Evolutionary conservation across 495 filamentous ascomycete genomes (phyloP), one percentile per base, ranked within the genome.

Genomic region (Penicillium paradoxum): DNA sequence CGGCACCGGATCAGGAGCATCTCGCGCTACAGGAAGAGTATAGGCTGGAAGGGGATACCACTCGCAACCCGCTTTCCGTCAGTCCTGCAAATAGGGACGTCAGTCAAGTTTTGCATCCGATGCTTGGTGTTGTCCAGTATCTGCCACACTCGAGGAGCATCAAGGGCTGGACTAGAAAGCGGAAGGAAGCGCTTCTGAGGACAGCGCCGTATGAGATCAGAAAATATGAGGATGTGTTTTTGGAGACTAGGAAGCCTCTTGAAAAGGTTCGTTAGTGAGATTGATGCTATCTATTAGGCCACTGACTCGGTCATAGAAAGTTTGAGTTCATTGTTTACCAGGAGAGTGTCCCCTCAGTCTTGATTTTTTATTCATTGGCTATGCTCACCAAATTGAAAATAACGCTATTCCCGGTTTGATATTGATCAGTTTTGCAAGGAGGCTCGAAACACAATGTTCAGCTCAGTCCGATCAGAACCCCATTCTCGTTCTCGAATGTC

Each of bases 61-160:
- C 54, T 6, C 61, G 61, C 15, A 52, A 66, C 34, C 65, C 67
- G 5, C 49, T 70, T 11, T 51, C 53, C 8, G 50, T 66, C 21
- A 70, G 67, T 22, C 67, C 67, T 9, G 65, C 60, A 2, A 66
- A 68, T 41, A 27, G 9, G 15, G 58, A 64, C 18, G 51, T 64
- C 38, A 70, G 67, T 43, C 40, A 54, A 9, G 41, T 63, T 4
- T 17, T 68, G 24, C 46, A 59, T 30, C 56, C 56, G 36, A 58
- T 55, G 46, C 29, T 45, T 10, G 59, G 50, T 13, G 51, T 49
- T 2, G 51, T 51, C n/a, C 53, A 65, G 22, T 39, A 29, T 10
- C 43, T 48, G 17, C 50, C 45, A 10, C 32, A 49, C 9, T 40
- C 62, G 19, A 55, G 60, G 2, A 67, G 64, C 47, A 56, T 54